Evolutionary conservation across 2,329 filamentous ascomycete species (phyloP).

Genomic region (Onygena corvina): DNA sequence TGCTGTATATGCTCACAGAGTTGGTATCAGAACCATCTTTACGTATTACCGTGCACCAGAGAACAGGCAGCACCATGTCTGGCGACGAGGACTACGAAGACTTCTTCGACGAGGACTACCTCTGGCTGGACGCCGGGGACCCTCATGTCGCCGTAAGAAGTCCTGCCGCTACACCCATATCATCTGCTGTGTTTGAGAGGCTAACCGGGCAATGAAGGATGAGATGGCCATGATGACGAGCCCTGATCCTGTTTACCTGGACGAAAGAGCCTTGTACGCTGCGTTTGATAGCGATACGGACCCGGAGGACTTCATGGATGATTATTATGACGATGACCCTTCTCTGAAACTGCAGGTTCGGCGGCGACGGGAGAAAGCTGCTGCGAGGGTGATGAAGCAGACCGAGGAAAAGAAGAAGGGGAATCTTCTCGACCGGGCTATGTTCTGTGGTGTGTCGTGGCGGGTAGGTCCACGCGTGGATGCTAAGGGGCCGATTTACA

Average conservation of each 20-base stretch:
- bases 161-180: not conserved
- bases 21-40: not conserved
- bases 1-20: not conserved
- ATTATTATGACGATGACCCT: conserved; percentile 20
- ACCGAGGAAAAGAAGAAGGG: not conserved
- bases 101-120: conserved; percentile 11
- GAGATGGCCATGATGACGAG: conserved; percentile 24
- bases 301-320: conserved; percentile 21
- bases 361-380: not conserved
- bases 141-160: conserved; percentile 4
- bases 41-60: not conserved
- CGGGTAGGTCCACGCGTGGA: conserved; percentile 26
- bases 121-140: conserved; percentile 14
- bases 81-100: conserved; percentile 18
- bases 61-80: conserved; percentile 16
- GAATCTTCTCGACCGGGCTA: not conserved
- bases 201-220: conserved; percentile 16
- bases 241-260: conserved; percentile 23
- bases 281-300: conserved; percentile 23
- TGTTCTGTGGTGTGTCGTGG: conserved; percentile 34
- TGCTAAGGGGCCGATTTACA: conserved; percentile 22
- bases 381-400: conserved; percentile 4
- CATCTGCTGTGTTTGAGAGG: not conserved
- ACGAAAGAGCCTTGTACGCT: conserved; percentile 21
- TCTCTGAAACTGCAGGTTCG: not conserved